Base-by-base conservation (phyloP, 495 filamentous ascomycete genomes). In the Penicillium coprophilum region DNA sequence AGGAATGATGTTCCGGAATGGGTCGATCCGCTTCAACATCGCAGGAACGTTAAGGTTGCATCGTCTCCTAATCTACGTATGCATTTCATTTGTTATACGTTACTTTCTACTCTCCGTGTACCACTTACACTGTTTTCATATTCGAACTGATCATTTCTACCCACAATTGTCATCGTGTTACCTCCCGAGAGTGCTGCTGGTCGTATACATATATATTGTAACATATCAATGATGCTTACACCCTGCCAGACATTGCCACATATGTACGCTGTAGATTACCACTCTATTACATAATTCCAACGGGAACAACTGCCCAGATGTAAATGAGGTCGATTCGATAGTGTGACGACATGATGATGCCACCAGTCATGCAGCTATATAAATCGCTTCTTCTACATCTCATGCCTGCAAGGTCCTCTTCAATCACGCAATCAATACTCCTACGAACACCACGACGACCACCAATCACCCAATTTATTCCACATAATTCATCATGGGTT, bases 401-500 rank as follows among this genome's bases (percentile, higher is more conserved):
- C 15, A 12, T 6, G n/a, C n/a, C 40, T 23, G 6, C 27, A 47
- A 38, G n/a, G n/a, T 38, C 34, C 34, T 38, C 15, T 17, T 17
- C 34, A 17, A 13, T n/a, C 15, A 17, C 34, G 24, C 24, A 27
- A 38, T n/a, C 34, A 38, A n/a, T 17, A n/a, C 7, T 38, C 31
- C 31, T 34, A 38, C n/a, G 3, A n/a, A 9, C 11, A n/a, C 7
- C 7, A n/a, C 34, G 8, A 38, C n/a, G 4, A 17, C 2, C 4
- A 8, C 34, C n/a, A 17, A 38, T 19, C 13, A 32, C 47, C 43
- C 46, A 50, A 50, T 15, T 24, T 30, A 46, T 49, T 21, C 32
- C 20, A 57, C 48, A 28, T 39, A 6, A 10, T 19, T 31, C 46
- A 68, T 13, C 40, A 77, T 77, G 74, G 71, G 61, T 39, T 79